Percentiles rank a stretch among this genome's conserved stretches.
Evolutionary conservation across 2,329 filamentous ascomycete species (phyloP).

Genomic region (Aspergillus felis): DNA sequence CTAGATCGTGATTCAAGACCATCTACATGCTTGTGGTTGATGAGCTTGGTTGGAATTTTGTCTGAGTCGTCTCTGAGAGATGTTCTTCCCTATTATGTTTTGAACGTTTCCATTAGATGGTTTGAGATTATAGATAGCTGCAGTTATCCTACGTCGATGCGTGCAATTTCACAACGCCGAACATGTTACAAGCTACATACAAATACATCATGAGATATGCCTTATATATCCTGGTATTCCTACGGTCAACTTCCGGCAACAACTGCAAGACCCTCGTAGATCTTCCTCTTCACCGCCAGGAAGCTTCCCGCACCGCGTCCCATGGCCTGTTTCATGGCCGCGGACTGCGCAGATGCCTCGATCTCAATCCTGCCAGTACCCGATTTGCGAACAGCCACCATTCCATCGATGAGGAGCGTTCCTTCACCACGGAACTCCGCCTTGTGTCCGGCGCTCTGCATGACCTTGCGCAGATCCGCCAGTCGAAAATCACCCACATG

Average conservation of each 20-base stretch:
- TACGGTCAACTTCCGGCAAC: constrained; percentile 64
- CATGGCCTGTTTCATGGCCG: constrained; percentile 38
- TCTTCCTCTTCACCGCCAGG: constrained; percentile 81
- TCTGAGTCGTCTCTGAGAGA: not conserved
- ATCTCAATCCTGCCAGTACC: constrained; percentile 83
- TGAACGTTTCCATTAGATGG: not conserved
- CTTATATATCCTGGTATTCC: not conserved
- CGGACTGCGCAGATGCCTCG: constrained; percentile 65
- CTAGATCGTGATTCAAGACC: not conserved
- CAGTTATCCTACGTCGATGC: not conserved
- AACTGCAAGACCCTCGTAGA: constrained; percentile 90
- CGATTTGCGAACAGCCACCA: constrained; percentile 84
- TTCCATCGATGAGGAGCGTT: constrained; percentile 81
- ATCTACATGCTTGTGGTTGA: not conserved
- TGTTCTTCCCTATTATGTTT: too few species aligned
- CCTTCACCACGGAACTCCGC: constrained; percentile 94
- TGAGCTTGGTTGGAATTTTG: not conserved
- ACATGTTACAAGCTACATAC: not conserved
- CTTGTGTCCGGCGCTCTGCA: constrained; percentile 76
- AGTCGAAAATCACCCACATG: constrained; percentile 92
- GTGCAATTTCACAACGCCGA: not conserved
- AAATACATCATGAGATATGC: not conserved
- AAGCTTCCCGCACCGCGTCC: constrained; percentile 64
- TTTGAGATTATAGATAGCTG: not conserved
- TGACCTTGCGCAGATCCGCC: constrained; percentile 78